A percentile compares a stretch with the other conserved stretches of the same genome.
Evolutionary conservation across 129 eudicot species (phyloP).

Genomic region (Lactuca sativa): DNA sequence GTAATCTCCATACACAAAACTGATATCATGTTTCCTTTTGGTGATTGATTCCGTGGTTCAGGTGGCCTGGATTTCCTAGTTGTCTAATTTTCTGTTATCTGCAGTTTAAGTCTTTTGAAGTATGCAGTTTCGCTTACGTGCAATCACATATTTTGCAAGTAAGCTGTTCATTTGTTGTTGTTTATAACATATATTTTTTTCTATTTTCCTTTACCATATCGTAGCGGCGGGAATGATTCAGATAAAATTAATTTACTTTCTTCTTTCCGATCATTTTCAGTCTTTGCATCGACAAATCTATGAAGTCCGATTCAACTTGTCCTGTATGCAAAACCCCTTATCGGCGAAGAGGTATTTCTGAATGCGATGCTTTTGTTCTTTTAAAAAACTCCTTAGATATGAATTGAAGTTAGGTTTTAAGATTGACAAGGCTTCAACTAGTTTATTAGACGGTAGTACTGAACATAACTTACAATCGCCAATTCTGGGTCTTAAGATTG

Average conservation of each 20-base stretch:
- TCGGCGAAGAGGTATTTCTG: constrained; percentile 71
- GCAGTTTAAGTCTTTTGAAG: constrained; percentile 81
- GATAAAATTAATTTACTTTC: background rate
- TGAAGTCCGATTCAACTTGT: constrained; percentile 71
- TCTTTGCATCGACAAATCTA: constrained; percentile 69
- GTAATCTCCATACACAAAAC: constrained; percentile 32
- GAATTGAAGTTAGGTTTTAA: background rate
- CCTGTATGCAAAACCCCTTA: constrained; percentile 94
- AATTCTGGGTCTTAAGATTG: too few relatives aligned
- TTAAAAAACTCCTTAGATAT: background rate
- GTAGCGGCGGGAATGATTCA: background rate
- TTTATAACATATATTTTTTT: background rate
- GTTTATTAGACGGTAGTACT: background rate
- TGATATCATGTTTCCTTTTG: background rate
- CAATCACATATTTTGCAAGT: constrained; percentile 98
- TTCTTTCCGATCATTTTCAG: constrained; percentile 37
- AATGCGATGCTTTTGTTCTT: background rate
- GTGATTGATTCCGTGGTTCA: background rate
- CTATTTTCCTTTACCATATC: background rate
- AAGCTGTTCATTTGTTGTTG: constrained; percentile 20
- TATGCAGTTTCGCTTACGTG: constrained; percentile 83
- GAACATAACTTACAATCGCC: background rate
- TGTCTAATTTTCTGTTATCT: background rate
- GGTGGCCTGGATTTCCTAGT: background rate
- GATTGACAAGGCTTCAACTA: background rate